A percentile compares a stretch with the other conserved stretches of the same genome.
These are phyloP conservation scores for Aspergillus haitiensis DNA, from an alignment of 495 filamentous ascomycete genomes.

Conservation along the genomic window DNA sequence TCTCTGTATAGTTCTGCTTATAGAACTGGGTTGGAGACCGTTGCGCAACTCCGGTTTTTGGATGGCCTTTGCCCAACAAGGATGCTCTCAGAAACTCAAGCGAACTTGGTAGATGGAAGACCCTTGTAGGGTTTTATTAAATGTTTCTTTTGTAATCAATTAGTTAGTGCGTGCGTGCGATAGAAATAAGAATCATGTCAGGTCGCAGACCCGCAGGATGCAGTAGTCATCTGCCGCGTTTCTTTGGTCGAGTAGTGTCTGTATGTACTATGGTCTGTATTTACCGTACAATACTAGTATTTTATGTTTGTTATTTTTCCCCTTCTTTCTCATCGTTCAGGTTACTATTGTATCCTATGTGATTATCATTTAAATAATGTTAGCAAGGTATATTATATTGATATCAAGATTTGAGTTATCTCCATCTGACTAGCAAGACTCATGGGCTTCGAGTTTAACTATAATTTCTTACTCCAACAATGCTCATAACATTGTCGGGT, in stretches of 20 bases:
- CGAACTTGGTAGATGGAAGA: not conserved
- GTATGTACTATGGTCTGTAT: conserved; percentile 5
- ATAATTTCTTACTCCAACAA: not conserved
- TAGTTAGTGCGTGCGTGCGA: conserved; percentile 21
- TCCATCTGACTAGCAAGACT: not conserved
- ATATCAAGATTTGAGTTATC: not conserved
- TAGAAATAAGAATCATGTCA: conserved; percentile 30
- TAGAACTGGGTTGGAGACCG: not conserved
- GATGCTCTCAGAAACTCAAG: not conserved
- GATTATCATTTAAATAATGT: too few species aligned
- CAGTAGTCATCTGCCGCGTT: conserved; percentile 23
- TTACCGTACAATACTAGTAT: conserved; percentile 19
- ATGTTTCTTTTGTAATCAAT: not conserved
- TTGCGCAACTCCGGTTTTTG: conserved; percentile 5
- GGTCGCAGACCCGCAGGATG: conserved; percentile 28
- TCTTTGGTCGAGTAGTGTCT: conserved; percentile 12
- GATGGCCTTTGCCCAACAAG: conserved; percentile 13
- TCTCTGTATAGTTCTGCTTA: not conserved
- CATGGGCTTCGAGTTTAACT: not conserved
- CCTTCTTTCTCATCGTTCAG: not conserved
- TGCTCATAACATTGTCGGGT: not conserved
- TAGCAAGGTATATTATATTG: too few species aligned
- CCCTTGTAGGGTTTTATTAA: not conserved
- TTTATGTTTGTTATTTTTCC: not conserved
- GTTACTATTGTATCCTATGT: not conserved